Evolutionary conservation across 2,329 filamentous ascomycete genomes (phyloP), one percentile per base, ranked within the genome.

Genomic region (Fusarium agapanthi): DNA sequence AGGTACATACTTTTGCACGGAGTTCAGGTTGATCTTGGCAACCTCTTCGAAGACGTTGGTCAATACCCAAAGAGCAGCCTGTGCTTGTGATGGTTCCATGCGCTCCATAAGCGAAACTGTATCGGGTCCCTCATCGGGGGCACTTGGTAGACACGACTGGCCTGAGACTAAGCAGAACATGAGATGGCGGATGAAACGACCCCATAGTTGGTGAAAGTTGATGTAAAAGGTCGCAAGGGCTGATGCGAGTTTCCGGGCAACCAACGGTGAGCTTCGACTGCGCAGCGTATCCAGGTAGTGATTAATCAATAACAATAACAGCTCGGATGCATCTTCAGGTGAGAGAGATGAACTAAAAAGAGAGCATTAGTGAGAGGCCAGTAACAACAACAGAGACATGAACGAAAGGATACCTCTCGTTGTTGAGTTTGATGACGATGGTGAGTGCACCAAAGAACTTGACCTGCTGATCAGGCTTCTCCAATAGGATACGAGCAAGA

Each of bases 391-490:
- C 22, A 22, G 7, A 16, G 7, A 24, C 11, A 44, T 6, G 4
- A n/a, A 38, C 20, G 35, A 4, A 35, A 18, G 34, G 34, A 44
- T 84, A 93, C 92, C 91, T 94, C 79, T 96, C 94, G n/a, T 91
- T 92, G 80, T 98, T 98, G 65, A 98, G 89, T 83, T 98, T 99
- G 76, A 98, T 90, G 56, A 94, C 97, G 74, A 98, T 92, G 1
- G 95, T 98, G 66, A 98, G 87, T 35, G 95, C 95, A 20, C 94
- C 96, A 79, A 97, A 97, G 83, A 98, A 98, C 72, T 93, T 92
- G 74, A 96, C 90, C 76, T 95, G 92, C 68, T 92, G 88, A 74
- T 93, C 90, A 28, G 88, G 84, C 68, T 89, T 90, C 56, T 85
- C 85, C 16, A 98, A 85, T 20, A 98, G 86, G 57, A 90, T 89